Conservation (phyloP, 768 basidiomycete genomes). For the Naganishia kalamii region DNA sequence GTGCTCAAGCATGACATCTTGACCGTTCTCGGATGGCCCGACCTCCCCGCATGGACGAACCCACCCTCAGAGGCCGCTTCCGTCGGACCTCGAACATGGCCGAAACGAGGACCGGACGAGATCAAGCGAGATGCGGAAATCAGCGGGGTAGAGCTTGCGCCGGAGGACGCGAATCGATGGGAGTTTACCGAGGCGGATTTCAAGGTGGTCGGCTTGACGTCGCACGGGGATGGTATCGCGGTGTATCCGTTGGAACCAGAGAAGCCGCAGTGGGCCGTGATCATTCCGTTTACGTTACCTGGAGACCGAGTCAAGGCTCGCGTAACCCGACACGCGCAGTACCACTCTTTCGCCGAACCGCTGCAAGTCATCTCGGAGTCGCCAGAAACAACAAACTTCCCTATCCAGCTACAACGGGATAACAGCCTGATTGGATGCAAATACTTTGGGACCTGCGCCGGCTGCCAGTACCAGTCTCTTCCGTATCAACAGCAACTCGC, state of each 20-base stretch:
- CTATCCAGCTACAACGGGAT: slow-evolving; percentile 17
- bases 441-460: slow-evolving; percentile 47
- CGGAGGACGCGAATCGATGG: slow-evolving; percentile 17
- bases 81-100: slow-evolving; percentile 18
- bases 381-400: slow-evolving; percentile 17
- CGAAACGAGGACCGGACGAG: slow-evolving; percentile 17
- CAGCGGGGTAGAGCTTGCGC: background rate
- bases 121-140: background rate
- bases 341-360: slow-evolving; percentile 72
- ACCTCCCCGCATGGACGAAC: slow-evolving; percentile 9
- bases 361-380: slow-evolving; percentile 51
- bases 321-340: slow-evolving; percentile 60
- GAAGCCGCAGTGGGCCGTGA: slow-evolving; percentile 66
- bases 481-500: slow-evolving; percentile 79
- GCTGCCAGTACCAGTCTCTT: slow-evolving; percentile 91
- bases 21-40: slow-evolving; percentile 18
- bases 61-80: slow-evolving; percentile 16
- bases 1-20: slow-evolving; percentile 22
- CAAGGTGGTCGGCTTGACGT: slow-evolving; percentile 20
- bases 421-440: slow-evolving; percentile 18
- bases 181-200: slow-evolving; percentile 24
- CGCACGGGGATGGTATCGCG: slow-evolving; percentile 27
- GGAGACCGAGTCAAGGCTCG: slow-evolving; percentile 69
- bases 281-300: slow-evolving; percentile 77
- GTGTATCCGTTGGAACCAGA: slow-evolving; percentile 43